These are phyloP conservation scores for Monosiga brevicollis DNA, from an alignment of 78 protist genomes.

Conservation along the genomic window DNA sequence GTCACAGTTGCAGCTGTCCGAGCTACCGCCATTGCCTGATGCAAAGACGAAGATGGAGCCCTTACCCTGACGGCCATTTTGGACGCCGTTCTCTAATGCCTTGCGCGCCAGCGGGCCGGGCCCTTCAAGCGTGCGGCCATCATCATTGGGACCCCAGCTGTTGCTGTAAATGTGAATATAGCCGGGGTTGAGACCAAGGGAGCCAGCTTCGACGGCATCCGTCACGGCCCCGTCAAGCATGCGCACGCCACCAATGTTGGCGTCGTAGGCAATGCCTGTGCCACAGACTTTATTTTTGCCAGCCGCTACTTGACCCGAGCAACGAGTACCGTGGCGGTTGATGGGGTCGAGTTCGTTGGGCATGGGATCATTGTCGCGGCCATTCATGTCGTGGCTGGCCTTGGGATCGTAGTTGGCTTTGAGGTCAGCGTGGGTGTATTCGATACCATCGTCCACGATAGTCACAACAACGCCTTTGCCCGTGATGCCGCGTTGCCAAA, in stretches of 20 bases:
- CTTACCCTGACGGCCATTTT: neutral
- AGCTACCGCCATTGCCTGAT: slow-evolving; percentile 17
- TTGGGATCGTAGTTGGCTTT: neutral
- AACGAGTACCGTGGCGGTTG: slow-evolving; percentile 35
- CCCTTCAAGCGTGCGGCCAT: slow-evolving; percentile 6
- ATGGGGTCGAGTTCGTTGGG: slow-evolving; percentile 5
- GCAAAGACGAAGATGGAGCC: slow-evolving; percentile 8
- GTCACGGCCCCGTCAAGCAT: slow-evolving; percentile 20
- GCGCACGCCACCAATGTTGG: slow-evolving; percentile 19
- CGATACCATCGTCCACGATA: slow-evolving; percentile 25
- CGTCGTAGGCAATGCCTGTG: slow-evolving; percentile 24
- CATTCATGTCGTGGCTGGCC: slow-evolving; percentile 10
- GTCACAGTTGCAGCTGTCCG: slow-evolving; percentile 11
- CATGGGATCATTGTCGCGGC: slow-evolving; percentile 2
- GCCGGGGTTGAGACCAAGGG: neutral
- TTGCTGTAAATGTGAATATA: slow-evolving; percentile 6
- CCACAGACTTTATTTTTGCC: slow-evolving; percentile 22
- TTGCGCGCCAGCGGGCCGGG: neutral
- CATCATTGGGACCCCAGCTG: slow-evolving; percentile 26
- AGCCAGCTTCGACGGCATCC: slow-evolving; percentile 12
- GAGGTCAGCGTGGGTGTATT: slow-evolving; percentile 17
- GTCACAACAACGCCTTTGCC: slow-evolving; percentile 22
- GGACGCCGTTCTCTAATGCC: neutral
- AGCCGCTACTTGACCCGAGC: slow-evolving; percentile 29
- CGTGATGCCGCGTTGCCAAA: slow-evolving; percentile 6